Percentiles rank a stretch among this genome's conserved stretches.
These are phyloP conservation scores for Puccinia triticina DNA, from an alignment of 1,284 basidiomycete genomes.

Conservation along the genomic window DNA sequence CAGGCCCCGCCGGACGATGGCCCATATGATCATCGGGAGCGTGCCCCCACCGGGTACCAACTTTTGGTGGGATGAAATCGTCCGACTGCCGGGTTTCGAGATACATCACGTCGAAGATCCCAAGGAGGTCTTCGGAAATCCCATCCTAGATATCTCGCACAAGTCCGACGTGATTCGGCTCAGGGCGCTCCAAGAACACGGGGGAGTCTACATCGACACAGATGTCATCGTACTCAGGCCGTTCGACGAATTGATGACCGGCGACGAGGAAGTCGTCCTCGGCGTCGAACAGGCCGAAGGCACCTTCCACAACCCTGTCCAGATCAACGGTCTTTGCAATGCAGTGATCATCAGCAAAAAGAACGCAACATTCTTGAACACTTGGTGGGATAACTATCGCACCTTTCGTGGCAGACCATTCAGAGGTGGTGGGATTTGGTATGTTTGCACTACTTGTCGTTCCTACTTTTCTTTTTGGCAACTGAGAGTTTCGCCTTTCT, in stretches of 20 bases:
- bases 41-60: conserved; percentile 35
- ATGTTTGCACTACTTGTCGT: not conserved
- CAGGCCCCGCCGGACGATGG: conserved; percentile 30
- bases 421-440: conserved; percentile 44
- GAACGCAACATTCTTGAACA: conserved; percentile 26
- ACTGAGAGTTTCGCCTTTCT: not conserved
- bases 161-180: conserved; percentile 48
- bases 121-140: conserved; percentile 42
- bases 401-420: conserved; percentile 47
- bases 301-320: conserved; percentile 29
- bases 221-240: conserved; percentile 38
- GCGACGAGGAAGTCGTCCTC: conserved; percentile 40
- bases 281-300: conserved; percentile 49
- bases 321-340: conserved; percentile 46
- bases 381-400: conserved; percentile 44
- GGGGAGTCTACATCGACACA: conserved; percentile 46
- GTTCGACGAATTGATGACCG: conserved; percentile 42
- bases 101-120: conserved; percentile 33
- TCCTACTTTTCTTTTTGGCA: not conserved
- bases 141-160: conserved; percentile 43
- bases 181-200: conserved; percentile 23
- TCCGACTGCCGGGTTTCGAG: conserved; percentile 35
- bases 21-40: conserved; percentile 42
- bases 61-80: conserved; percentile 49
- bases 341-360: conserved; percentile 45